Conservation (phyloP, 192 early-diverging fungal species). For the Linnemannia elongata region DNA sequence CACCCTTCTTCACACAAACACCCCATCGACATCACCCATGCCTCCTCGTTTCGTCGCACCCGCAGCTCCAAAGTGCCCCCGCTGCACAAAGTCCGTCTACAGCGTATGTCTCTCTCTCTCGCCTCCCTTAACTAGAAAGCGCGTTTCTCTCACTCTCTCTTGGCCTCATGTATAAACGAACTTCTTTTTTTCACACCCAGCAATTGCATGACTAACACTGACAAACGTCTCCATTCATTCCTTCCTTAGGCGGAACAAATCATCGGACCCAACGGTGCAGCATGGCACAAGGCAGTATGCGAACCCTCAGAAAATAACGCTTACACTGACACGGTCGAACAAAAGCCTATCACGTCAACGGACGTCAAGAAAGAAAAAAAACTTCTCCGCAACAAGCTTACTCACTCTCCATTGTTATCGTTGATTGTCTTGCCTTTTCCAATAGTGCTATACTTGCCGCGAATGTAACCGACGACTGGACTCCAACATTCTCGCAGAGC, state of each 20-base stretch:
- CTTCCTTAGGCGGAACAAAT: slow-evolving; percentile 42
- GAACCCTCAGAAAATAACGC: neutral
- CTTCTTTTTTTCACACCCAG: neutral
- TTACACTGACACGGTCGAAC: neutral
- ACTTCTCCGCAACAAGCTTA: neutral
- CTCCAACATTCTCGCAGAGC: slow-evolving; percentile 65
- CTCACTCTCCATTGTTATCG: no score
- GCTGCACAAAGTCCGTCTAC: slow-evolving; percentile 67
- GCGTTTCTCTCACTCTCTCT: neutral
- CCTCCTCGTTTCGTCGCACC: slow-evolving; percentile 63
- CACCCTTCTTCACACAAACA: neutral
- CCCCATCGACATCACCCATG: slow-evolving; percentile 32
- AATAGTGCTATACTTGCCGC: slow-evolving; percentile 40
- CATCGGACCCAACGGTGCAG: slow-evolving; percentile 51
- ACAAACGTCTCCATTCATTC: neutral
- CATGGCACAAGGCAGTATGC: slow-evolving; percentile 54
- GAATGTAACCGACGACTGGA: slow-evolving; percentile 72
- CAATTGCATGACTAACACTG: neutral
- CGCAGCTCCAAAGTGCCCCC: slow-evolving; percentile 59
- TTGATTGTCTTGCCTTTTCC: neutral
- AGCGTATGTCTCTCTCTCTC: slow-evolving; percentile 52
- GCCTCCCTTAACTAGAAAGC: neutral
- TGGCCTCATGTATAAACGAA: neutral
- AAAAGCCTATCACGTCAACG: neutral
- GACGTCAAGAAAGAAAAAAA: neutral